phyloP scores from a whole-genome alignment of 306 rosid genomes.

The Trichosanthes cucumerina region DNA sequence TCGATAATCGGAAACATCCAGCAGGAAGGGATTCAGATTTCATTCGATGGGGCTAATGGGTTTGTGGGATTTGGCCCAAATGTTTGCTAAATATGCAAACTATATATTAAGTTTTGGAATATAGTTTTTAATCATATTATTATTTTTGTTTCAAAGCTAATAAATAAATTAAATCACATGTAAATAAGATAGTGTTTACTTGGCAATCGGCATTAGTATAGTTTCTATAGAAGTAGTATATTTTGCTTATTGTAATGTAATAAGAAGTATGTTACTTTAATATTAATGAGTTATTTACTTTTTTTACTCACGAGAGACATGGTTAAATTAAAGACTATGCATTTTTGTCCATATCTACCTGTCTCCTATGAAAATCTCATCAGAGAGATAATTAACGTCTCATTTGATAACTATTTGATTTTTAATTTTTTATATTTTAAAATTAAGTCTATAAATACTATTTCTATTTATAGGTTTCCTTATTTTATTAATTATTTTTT shows the following conservation, averaged over 20 bases:
- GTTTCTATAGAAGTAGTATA: neutral
- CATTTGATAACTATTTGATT: too few species aligned
- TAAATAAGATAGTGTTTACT: neutral
- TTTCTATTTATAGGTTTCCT: too few species aligned
- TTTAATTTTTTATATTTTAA: too few species aligned
- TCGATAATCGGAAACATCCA: constrained; percentile 86
- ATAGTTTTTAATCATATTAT: neutral
- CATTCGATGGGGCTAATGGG: constrained; percentile 71
- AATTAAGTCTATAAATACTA: too few species aligned
- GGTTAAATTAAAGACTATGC: too few species aligned
- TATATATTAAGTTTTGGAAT: neutral
- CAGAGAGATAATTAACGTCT: too few species aligned
- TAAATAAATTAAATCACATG: neutral
- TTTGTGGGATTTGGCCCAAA: constrained; percentile 84
- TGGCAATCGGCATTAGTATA: neutral
- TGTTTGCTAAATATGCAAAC: constrained; percentile 36
- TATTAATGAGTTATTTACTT: neutral
- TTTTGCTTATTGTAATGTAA: neutral
- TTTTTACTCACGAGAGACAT: neutral
- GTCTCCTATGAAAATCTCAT: too few species aligned
- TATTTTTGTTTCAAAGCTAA: neutral
- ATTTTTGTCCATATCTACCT: too few species aligned
- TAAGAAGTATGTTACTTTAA: neutral
- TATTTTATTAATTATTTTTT: too few species aligned
- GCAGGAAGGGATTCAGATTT: constrained; percentile 80